Base-by-base conservation (phyloP, 1,139 yeast species). In the Meyerozyma athensensis region DNA sequence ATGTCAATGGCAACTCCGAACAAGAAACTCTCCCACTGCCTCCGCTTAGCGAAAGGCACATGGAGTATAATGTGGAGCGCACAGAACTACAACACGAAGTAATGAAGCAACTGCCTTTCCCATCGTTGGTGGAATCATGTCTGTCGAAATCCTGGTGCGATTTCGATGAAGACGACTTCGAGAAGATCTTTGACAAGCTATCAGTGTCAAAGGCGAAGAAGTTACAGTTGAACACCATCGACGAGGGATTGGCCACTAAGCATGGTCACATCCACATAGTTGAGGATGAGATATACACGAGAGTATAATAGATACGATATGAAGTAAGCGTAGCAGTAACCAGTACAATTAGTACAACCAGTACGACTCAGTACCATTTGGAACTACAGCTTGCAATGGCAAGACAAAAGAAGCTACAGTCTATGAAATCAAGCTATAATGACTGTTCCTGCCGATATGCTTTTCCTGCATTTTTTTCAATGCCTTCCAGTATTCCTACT, bases 111-210 rank as follows among this genome's bases (percentile, higher is more conserved):
- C 34, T 17, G 30, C 26, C 42, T 23, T 45, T 58, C 22, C 67
- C 67, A 14, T 60, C 66, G 3, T 53, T 63, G 43, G 55, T 60
- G 32, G 64, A 61, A 33, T 58, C 62, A 4, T 58, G 65, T 8
- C 47, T 50, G 37, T 54, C 63, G 13, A 59, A 54, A 41, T 61
- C 65, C 18, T 63, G 69, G 68, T 61, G 61, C 39, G 68, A 63
- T 37, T 54, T 59, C 39, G 65, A 59, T 36, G 65, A 61, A 28
- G 59, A 58, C 28, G 52, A 51, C n/a, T 28, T 28, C 19, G 32
- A 28, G 20, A 16, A 18, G 53, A 45, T 33, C 36, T 50, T 48
- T n/a, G 37, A 37, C 26, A 19, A 32, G 8, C 17, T 39, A 26
- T 26, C 36, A 19, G 30, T 34, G 14, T 26, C 39, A 13, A 14